These are phyloP conservation scores for Parsonsia alboflavescens DNA, from an alignment of 257 asterid genomes.

Conservation along the genomic window DNA sequence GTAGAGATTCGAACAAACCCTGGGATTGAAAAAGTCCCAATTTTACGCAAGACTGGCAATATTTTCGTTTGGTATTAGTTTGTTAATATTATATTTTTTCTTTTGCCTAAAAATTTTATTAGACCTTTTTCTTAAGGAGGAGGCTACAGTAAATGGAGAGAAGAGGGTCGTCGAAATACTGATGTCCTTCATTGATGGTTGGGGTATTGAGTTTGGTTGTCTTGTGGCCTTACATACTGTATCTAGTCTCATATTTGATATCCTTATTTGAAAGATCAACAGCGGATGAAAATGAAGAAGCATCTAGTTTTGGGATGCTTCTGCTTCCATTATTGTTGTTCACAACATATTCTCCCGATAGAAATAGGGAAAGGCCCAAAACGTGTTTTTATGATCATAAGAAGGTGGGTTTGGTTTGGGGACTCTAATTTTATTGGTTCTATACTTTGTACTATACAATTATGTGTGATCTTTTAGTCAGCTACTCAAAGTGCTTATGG, in stretches of 20 bases:
- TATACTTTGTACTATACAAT: slow-evolving; percentile 17
- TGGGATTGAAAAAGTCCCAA: too few relatives aligned
- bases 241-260: not conserved
- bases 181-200: slow-evolving; percentile 21
- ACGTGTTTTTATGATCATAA: not conserved
- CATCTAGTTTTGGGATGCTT: slow-evolving; percentile 3
- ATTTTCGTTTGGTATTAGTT: too few relatives aligned
- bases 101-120: too few relatives aligned
- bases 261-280: not conserved
- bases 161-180: slow-evolving; percentile 31
- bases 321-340: slow-evolving; percentile 15
- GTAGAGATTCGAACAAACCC: too few relatives aligned
- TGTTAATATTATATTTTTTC: too few relatives aligned
- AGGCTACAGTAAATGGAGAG: slow-evolving; percentile 3
- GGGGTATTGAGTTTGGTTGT: slow-evolving; percentile 16
- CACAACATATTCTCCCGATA: slow-evolving; percentile 7
- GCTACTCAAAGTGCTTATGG: not conserved
- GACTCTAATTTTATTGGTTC: slow-evolving; percentile 15
- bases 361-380: slow-evolving; percentile 7
- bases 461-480: not conserved
- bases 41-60: too few relatives aligned
- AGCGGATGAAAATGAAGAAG: not conserved
- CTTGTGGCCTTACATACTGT: slow-evolving; percentile 23
- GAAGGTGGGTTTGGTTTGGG: slow-evolving; percentile 26
- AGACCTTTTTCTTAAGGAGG: not conserved